Evolutionary conservation across 345 rosid genomes (phyloP).

Genomic region (Isatis tinctoria): DNA sequence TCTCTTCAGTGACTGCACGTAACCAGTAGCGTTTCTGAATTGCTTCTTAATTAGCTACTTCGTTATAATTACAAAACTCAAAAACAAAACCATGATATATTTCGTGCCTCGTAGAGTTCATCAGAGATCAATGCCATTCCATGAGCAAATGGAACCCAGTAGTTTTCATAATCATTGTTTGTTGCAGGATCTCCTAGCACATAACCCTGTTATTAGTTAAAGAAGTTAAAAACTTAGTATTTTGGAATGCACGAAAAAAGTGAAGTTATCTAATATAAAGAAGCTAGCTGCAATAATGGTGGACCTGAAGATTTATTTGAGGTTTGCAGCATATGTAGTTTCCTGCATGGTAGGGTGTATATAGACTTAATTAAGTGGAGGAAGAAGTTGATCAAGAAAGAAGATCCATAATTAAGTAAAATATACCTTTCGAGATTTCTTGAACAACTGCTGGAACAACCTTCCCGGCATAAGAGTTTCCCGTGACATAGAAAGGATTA

Average conservation of each 20-base stretch:
- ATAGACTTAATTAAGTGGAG: background rate
- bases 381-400: no score
- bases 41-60: background rate
- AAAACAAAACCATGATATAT: background rate
- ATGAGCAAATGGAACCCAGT: background rate
- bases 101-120: background rate
- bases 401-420: background rate
- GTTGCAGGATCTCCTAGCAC: conserved; percentile 5
- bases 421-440: background rate
- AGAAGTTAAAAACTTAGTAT: background rate
- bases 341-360: background rate
- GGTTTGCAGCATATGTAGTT: background rate
- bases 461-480: background rate
- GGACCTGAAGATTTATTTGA: background rate
- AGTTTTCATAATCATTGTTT: background rate
- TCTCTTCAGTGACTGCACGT: background rate
- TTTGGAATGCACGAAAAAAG: background rate
- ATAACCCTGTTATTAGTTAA: background rate
- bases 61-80: background rate
- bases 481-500: background rate
- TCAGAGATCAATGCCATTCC: conserved; percentile 2
- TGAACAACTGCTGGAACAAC: background rate
- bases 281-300: background rate
- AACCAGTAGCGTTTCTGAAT: background rate
- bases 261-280: background rate